A percentile compares a stretch with the other conserved stretches of the same genome.
phyloP scores from a whole-genome alignment of 2,329 filamentous ascomycete genomes.

The Iodosphaeria phyllophila region DNA sequence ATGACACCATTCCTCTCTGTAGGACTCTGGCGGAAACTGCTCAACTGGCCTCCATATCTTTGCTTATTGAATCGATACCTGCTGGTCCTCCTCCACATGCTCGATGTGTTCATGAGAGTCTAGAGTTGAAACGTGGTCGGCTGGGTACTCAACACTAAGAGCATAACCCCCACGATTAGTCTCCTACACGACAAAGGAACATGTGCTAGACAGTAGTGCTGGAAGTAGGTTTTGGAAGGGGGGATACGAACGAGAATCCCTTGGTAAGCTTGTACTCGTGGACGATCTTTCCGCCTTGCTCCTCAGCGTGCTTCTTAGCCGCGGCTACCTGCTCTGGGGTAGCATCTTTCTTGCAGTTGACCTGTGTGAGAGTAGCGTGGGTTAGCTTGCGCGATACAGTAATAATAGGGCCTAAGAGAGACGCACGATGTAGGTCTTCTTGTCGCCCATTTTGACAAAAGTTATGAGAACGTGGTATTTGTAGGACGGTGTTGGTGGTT shows the following conservation, averaged over 20 bases:
- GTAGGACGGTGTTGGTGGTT: too few relatives aligned
- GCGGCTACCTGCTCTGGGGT: conserved; percentile 45
- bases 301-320: conserved; percentile 55
- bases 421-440: too few relatives aligned
- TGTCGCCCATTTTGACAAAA: too few relatives aligned
- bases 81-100: conserved; percentile 52
- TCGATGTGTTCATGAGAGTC: conserved; percentile 53
- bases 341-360: conserved; percentile 60
- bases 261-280: conserved; percentile 80
- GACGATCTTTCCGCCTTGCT: conserved; percentile 66
- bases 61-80: conserved; percentile 60
- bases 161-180: too few relatives aligned
- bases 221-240: conserved; percentile 2
- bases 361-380: conserved; percentile 39
- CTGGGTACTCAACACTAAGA: conserved; percentile 51
- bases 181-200: too few relatives aligned
- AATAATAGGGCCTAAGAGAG: too few relatives aligned
- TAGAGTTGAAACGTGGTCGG: conserved; percentile 47
- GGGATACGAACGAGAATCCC: conserved; percentile 63
- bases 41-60: too few relatives aligned
- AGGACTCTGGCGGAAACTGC: too few relatives aligned
- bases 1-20: too few relatives aligned
- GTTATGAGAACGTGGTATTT: too few relatives aligned
- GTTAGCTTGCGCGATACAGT: too few relatives aligned
- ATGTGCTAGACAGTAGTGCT: too few relatives aligned